Conservation (phyloP, 192 early-diverging fungal species). For the Backusella mclennaniae region DNA sequence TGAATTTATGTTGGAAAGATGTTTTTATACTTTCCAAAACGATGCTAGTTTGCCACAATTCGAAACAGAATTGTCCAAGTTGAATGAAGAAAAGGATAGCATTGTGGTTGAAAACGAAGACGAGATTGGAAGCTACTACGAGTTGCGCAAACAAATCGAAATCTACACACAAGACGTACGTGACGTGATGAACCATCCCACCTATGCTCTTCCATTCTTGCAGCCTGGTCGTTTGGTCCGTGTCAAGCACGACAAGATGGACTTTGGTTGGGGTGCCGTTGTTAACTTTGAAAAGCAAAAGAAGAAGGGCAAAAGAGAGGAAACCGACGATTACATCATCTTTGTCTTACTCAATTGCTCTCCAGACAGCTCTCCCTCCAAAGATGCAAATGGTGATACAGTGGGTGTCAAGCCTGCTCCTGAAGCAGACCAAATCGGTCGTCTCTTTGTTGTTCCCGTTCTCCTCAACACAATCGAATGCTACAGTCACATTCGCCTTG, state of each 20-base stretch:
- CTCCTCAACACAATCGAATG: conserved; percentile 70
- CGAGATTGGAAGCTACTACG: conserved; percentile 69
- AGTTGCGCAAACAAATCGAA: conserved; percentile 71
- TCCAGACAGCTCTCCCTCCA: conserved; percentile 50
- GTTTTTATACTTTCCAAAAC: conserved; percentile 94
- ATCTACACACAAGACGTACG: conserved; percentile 62
- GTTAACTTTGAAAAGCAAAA: conserved; percentile 66
- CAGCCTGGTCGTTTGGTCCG: conserved; percentile 82
- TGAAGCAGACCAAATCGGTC: conserved; percentile 37
- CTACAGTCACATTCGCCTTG: conserved; percentile 72
- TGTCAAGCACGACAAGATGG: conserved; percentile 53
- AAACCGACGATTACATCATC: conserved; percentile 63
- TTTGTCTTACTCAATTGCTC: conserved; percentile 86
- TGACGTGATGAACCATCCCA: conserved; percentile 80
- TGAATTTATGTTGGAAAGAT: conserved; percentile 88
- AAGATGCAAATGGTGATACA: conserved; percentile 45
- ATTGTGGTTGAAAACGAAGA: conserved; percentile 71
- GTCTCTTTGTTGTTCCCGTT: conserved; percentile 66
- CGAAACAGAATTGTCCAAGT: conserved; percentile 54
- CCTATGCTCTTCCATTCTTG: conserved; percentile 78
- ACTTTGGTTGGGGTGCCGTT: conserved; percentile 95
- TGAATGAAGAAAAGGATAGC: conserved; percentile 51
- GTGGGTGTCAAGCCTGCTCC: conserved; percentile 54
- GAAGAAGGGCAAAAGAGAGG: conserved; percentile 30
- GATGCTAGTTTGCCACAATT: conserved; percentile 77